Base-by-base conservation (phyloP, 345 rosid genomes). In the Noccaea caerulescens region DNA sequence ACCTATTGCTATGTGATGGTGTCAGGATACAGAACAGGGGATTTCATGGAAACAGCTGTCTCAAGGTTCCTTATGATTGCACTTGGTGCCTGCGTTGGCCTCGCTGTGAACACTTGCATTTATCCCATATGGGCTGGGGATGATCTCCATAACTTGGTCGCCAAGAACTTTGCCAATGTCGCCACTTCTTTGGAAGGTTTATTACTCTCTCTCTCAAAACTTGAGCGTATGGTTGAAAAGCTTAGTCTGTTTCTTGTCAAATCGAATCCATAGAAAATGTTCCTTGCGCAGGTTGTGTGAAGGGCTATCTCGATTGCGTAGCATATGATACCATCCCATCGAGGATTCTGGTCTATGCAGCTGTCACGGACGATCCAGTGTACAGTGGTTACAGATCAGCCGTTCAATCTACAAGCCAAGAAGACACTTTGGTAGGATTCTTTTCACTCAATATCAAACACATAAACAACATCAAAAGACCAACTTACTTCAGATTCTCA, bases 101-200 rank as follows among this genome's bases (percentile, higher is more conserved):
- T 90, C 73, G 60, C 63, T 12, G 81, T 93, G 61, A 93, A 93
- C 71, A 81, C 87, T 62, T 87, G 84, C 80, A 90, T 93, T 64
- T 93, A 83, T 77, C 98, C 97, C 7, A 90, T 93, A 59, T 93
- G 97, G 98, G 93, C 96, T 34, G 97, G 98, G 8, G 98, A 93
- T 78, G 96, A 87, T 81, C 83, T 93, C 72, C 98, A 93, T 65
- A 77, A 66, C 67, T 81, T 88, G 80, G 95, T 90, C 53, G 93
- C 75, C 37, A 88, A 88, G 78, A 88, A 88, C 77, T 93, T 93
- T 79, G 80, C 32, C 74, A 85, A 82, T 42, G 95, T 90, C 30
- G 95, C 98, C 8, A 83, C 66, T 78, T 90, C 98, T 39, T 68
- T 93, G 79, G 97, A 90, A 93, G 98, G 96, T 87, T 76, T 2